Base-by-base conservation (phyloP, 2,329 filamentous ascomycete genomes). In the Aspergillus sp. region DNA sequence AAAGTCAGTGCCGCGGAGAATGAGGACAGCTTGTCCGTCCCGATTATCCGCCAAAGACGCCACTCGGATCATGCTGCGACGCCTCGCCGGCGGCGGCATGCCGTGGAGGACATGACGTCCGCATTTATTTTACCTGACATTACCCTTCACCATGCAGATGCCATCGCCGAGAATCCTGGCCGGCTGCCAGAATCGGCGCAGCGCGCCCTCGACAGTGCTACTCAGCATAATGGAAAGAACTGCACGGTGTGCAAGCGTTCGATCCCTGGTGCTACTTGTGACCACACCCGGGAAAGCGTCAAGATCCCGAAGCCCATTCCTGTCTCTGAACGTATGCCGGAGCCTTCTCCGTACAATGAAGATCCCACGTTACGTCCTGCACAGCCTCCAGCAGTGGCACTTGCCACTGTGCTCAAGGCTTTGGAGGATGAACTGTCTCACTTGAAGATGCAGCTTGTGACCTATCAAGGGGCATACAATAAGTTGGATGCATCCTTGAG, bases 361-460 rank as follows among this genome's bases (percentile, higher is more conserved):
- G 80, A 84, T 47, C 79, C 79, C 1, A 86, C 83, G 0, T 66
- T 85, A 44, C 81, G 83, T 0, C 83, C 76, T 5, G 79, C 86
- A 1, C 86, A 89, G 64, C 75, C 83, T 1, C 90, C 90, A 0
- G 84, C 82, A 4, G 73, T 86, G 41, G 90, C 90, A 9, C 82
- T 96, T 20, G 87, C 88, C 7, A 83, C 86, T n/a, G 88, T 95
- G 19, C 86, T 95, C 68, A 94, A 95, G 72, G 82, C 85, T 7
- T 76, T 95, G 3, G 80, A 89, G 60, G 90, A 95, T 66, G 91
- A 96, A 69, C 81, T 92, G 42, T 79, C 81, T 11, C 89, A 95
- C 66, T 73, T 95, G 49, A 87, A 89, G 70, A 79, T 87, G 59
- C 80, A 87, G 62, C 80, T 91, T n/a, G 76, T 80, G 0, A 71